These are phyloP conservation scores for Podospora tetraspora DNA, from an alignment of 495 filamentous ascomycete genomes.

Conservation along the genomic window DNA sequence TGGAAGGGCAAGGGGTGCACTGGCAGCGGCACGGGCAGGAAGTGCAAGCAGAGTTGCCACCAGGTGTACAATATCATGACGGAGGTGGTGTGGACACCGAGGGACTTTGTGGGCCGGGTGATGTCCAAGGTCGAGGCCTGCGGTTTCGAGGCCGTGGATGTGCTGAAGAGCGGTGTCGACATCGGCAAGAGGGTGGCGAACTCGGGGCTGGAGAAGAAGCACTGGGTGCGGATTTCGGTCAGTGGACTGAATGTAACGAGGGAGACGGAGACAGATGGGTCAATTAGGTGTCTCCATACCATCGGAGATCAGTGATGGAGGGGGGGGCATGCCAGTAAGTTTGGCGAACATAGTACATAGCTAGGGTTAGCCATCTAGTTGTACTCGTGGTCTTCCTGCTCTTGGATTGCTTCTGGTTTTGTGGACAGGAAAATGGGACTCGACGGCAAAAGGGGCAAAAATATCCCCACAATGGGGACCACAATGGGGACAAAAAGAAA, in stretches of 20 bases:
- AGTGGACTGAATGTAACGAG: conserved; percentile 26
- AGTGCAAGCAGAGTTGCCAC: conserved; percentile 17
- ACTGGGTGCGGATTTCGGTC: conserved; percentile 24
- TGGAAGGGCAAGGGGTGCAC: conserved; percentile 6
- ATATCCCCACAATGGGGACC: neutral
- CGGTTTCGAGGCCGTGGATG: conserved; percentile 19
- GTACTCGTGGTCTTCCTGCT: too few relatives aligned
- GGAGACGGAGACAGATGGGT: conserved; percentile 18
- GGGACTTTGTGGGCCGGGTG: conserved; percentile 17
- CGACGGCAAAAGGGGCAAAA: neutral
- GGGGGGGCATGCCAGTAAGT: neutral
- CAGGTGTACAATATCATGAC: conserved; percentile 11
- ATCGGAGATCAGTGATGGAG: conserved; percentile 4
- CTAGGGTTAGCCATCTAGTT: too few relatives aligned
- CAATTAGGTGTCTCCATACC: conserved; percentile 20
- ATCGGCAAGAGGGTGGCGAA: conserved; percentile 16
- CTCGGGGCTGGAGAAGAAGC: conserved; percentile 22
- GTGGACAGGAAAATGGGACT: too few relatives aligned
- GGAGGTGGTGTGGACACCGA: conserved; percentile 3
- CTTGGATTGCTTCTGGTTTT: neutral
- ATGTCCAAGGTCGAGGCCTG: conserved; percentile 17
- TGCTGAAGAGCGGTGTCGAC: neutral
- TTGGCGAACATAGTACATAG: too few relatives aligned
- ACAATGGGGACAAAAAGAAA: neutral
- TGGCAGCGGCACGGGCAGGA: conserved; percentile 9